Conservation (phyloP, 345 rosid genomes). For the Anacardium occidentale region DNA sequence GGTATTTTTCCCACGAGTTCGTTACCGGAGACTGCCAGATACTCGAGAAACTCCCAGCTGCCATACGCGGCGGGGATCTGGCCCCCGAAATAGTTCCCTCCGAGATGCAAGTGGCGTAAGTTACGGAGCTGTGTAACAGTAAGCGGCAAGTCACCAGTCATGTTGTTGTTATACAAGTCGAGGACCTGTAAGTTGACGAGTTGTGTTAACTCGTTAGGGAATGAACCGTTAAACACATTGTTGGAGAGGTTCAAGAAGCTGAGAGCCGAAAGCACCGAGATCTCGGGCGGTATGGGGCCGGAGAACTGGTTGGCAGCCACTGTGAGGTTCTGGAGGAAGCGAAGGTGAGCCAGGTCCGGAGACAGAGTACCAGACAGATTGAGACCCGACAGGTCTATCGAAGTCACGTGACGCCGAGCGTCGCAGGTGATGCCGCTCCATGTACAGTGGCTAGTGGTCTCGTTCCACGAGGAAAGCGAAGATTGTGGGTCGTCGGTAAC, state of each 20-base stretch:
- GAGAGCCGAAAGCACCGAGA: slow-evolving; percentile 57
- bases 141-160: slow-evolving; percentile 72
- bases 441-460: slow-evolving; percentile 45
- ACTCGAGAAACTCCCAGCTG: slow-evolving; percentile 64
- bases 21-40: slow-evolving; percentile 76
- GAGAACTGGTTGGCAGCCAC: slow-evolving; percentile 55
- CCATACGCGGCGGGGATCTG: slow-evolving; percentile 73
- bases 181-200: slow-evolving; percentile 69
- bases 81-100: slow-evolving; percentile 80
- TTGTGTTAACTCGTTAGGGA: slow-evolving; percentile 54
- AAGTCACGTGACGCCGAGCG: slow-evolving; percentile 57
- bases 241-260: slow-evolving; percentile 70
- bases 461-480: slow-evolving; percentile 67
- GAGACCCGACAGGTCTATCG: slow-evolving; percentile 60
- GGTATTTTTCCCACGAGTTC: slow-evolving; percentile 73
- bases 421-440: slow-evolving; percentile 80
- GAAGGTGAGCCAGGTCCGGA: slow-evolving; percentile 54
- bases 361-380: slow-evolving; percentile 75
- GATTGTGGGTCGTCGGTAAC: slow-evolving; percentile 53
- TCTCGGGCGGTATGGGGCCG: slow-evolving; percentile 68
- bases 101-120: slow-evolving; percentile 78
- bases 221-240: slow-evolving; percentile 71
- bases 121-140: slow-evolving; percentile 59
- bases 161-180: slow-evolving; percentile 88
- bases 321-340: slow-evolving; percentile 56